These are phyloP conservation scores for Aspergillus aculeatus DNA, from an alignment of 2,329 filamentous ascomycete species.

Conservation along the genomic window DNA sequence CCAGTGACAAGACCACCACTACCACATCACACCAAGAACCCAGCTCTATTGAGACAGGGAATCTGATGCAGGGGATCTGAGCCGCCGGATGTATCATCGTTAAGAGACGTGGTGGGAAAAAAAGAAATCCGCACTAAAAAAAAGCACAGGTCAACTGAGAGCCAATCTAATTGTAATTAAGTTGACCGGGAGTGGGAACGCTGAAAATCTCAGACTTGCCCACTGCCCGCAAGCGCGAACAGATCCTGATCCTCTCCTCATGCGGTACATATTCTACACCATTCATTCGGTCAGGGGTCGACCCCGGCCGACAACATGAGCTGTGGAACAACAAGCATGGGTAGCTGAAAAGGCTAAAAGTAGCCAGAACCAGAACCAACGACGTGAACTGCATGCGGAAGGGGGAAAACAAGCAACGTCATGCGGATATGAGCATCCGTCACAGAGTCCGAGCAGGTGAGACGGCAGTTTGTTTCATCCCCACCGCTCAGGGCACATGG, in stretches of 20 bases:
- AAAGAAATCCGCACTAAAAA: background rate
- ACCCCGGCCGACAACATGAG: background rate
- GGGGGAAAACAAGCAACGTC: background rate
- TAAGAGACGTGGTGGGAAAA: background rate
- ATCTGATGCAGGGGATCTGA: background rate
- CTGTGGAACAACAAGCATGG: background rate
- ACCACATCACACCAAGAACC: background rate
- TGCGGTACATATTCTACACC: background rate
- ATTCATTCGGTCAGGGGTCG: background rate
- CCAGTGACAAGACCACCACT: background rate
- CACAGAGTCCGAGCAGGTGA: constrained; percentile 1
- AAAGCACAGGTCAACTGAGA: constrained; percentile 4
- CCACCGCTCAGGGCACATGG: constrained; percentile 18
- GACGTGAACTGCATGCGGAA: background rate
- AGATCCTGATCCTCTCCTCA: background rate
- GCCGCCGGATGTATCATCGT: background rate
- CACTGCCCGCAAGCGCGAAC: too few species aligned
- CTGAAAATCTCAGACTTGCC: background rate
- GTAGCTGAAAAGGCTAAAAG: too few species aligned
- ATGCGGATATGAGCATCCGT: background rate
- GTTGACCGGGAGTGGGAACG: constrained; percentile 3
- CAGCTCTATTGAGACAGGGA: background rate
- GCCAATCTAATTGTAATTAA: constrained; percentile 4
- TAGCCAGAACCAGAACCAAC: too few species aligned
- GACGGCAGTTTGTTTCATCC: constrained; percentile 20